Conservation (phyloP, 2,329 filamentous ascomycete genomes). For the Fusarium brevicatenulatum region DNA sequence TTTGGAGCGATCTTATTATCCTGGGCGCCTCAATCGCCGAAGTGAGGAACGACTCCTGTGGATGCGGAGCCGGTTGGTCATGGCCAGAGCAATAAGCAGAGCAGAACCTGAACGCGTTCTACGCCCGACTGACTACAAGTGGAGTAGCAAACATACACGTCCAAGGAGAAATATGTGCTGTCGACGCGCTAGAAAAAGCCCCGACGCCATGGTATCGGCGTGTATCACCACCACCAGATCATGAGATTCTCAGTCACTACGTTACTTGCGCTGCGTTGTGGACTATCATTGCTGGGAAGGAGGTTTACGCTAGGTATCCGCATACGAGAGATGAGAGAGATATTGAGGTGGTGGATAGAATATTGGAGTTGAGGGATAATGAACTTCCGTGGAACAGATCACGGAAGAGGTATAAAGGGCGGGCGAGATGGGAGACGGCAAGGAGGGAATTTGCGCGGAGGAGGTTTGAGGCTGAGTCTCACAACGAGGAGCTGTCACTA, state of each 20-base stretch:
- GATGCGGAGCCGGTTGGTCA: constrained; percentile 14
- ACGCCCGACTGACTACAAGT: background rate
- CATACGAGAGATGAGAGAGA: constrained; percentile 2
- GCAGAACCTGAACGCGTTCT: constrained; percentile 4
- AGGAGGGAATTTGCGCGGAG: background rate
- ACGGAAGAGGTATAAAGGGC: background rate
- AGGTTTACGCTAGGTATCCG: background rate
- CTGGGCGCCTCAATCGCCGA: background rate
- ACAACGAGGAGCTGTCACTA: fast-evolving
- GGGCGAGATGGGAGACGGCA: constrained; percentile 15
- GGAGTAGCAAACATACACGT: background rate
- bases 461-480: constrained; percentile 4
- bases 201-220: background rate
- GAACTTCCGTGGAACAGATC: constrained; percentile 13
- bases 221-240: background rate
- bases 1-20: background rate
- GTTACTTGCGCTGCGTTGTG: background rate
- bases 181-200: background rate
- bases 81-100: constrained; percentile 8
- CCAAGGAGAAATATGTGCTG: background rate
- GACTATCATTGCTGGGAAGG: background rate
- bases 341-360: background rate
- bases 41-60: background rate
- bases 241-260: background rate
- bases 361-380: background rate